Percentiles rank a stretch among this genome's conserved stretches.
Conservation (phyloP, 805 yeast genomes). For the Ogataea chonburiensis region DNA sequence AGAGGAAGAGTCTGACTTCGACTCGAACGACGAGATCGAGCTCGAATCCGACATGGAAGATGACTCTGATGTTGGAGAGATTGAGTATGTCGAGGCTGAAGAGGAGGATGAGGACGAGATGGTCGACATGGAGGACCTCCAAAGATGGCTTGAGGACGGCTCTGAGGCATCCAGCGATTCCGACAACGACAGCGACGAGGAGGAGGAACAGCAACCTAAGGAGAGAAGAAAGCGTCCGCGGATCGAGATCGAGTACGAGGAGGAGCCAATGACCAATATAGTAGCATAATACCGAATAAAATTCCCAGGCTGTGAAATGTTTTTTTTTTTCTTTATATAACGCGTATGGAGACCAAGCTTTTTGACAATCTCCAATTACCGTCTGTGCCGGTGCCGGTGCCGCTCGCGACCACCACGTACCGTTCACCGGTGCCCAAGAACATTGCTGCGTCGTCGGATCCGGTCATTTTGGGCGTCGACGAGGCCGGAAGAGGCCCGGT, state of each 20-base stretch:
- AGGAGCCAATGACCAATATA: constrained; percentile 37
- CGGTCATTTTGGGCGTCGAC: constrained; percentile 81
- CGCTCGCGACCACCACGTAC: constrained; percentile 47
- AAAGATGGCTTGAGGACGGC: constrained; percentile 64
- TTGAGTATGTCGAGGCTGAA: constrained; percentile 87
- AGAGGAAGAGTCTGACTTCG: constrained; percentile 56
- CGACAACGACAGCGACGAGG: constrained; percentile 35
- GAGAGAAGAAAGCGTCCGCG: constrained; percentile 50
- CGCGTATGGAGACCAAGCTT: constrained; percentile 13
- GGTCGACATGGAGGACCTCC: constrained; percentile 91
- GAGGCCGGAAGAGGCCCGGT: constrained; percentile 99
- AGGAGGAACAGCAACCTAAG: constrained; percentile 39
- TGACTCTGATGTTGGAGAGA: constrained; percentile 53
- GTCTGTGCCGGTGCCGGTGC: constrained; percentile 32
- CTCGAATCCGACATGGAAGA: constrained; percentile 58
- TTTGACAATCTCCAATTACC: constrained; percentile 24
- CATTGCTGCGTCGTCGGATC: constrained; percentile 34
- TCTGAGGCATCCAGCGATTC: constrained; percentile 32
- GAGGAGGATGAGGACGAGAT: constrained; percentile 87
- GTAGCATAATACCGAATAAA: constrained; percentile 13
- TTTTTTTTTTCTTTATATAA: not conserved
- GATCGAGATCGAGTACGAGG: constrained; percentile 82
- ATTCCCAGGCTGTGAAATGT: constrained; percentile 4
- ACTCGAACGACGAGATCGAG: constrained; percentile 38
- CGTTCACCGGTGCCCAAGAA: constrained; percentile 48